phyloP scores from a whole-genome alignment of 78 protist species.

The Monocercomonoides exilis region DNA sequence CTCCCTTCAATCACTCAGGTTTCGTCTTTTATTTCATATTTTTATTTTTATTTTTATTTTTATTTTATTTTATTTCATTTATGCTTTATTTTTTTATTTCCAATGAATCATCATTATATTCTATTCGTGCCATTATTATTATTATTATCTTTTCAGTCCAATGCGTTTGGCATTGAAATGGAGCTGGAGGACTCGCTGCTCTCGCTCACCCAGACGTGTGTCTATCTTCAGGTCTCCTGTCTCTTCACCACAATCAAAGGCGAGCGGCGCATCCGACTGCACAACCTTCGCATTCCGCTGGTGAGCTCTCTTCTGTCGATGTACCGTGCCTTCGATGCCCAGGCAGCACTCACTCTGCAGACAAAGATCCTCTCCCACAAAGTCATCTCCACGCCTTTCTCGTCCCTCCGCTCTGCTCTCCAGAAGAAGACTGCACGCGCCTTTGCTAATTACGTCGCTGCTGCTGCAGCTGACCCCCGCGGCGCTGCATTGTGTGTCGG shows the following conservation, averaged over 20 bases:
- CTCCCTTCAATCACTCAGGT: conserved; percentile 16
- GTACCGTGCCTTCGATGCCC: neutral
- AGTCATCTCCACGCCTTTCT: neutral
- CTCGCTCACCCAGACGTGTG: neutral
- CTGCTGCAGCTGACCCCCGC: neutral
- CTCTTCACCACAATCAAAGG: conserved; percentile 47
- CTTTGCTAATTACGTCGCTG: neutral
- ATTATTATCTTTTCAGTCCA: neutral
- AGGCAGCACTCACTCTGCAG: neutral
- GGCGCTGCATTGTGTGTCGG: neutral
- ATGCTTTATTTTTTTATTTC: too few species aligned
- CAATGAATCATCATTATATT: too few species aligned
- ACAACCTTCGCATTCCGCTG: neutral
- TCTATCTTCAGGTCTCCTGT: conserved; percentile 37
- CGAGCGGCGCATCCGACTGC: conserved; percentile 46
- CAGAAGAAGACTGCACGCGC: neutral
- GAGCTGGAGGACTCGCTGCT: conserved; percentile 32
- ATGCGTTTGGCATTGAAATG: neutral
- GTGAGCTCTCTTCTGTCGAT: neutral
- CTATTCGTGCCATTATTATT: neutral
- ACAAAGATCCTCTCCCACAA: neutral
- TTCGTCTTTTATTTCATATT: too few species aligned
- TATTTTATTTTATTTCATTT: too few species aligned
- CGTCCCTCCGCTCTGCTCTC: neutral
- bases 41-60: too few species aligned